Conservation (phyloP, 1,139 yeast genomes). For the Hyphopichia pseudoburtonii region DNA sequence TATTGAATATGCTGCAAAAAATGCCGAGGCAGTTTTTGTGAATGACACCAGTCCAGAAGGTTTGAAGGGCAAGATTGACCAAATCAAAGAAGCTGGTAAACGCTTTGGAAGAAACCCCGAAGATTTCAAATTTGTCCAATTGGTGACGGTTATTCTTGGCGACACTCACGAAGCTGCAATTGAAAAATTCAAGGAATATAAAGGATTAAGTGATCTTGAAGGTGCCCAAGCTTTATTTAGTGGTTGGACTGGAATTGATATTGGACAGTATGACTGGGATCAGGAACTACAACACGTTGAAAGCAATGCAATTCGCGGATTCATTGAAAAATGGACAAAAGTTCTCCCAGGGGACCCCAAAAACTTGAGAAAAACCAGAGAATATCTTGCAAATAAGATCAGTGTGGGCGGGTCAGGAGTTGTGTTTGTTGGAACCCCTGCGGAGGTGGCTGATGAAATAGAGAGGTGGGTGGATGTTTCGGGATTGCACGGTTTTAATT, state of each 20-base stretch:
- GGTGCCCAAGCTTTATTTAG: conserved; percentile 40
- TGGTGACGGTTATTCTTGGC: conserved; percentile 33
- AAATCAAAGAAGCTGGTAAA: conserved; percentile 26
- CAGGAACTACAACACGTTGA: conserved; percentile 27
- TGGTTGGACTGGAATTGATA: conserved; percentile 39
- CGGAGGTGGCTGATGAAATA: conserved; percentile 27
- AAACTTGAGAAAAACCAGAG: conserved; percentile 24
- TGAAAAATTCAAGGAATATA: conserved; percentile 27
- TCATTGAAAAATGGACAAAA: conserved; percentile 32
- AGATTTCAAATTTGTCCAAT: conserved; percentile 33
- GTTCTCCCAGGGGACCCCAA: conserved; percentile 25
- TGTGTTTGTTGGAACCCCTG: conserved; percentile 23
- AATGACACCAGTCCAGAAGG: conserved; percentile 30
- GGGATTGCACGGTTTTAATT: conserved; percentile 30
- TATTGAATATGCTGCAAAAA: conserved; percentile 42
- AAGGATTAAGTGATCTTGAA: conserved; percentile 34
- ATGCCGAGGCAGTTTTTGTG: conserved; percentile 44
- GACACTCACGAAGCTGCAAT: conserved; percentile 35
- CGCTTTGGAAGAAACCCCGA: conserved; percentile 34
- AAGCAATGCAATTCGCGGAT: conserved; percentile 29
- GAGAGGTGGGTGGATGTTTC: conserved; percentile 31
- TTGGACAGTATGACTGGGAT: conserved; percentile 27
- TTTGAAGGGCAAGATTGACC: conserved; percentile 26
- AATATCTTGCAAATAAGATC: conserved; percentile 25
- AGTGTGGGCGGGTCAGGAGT: conserved; percentile 31